Evolutionary conservation across 768 basidiomycete species (phyloP), one percentile per base, ranked within the genome.

Genomic region (Neoboletus brunneissimus): DNA sequence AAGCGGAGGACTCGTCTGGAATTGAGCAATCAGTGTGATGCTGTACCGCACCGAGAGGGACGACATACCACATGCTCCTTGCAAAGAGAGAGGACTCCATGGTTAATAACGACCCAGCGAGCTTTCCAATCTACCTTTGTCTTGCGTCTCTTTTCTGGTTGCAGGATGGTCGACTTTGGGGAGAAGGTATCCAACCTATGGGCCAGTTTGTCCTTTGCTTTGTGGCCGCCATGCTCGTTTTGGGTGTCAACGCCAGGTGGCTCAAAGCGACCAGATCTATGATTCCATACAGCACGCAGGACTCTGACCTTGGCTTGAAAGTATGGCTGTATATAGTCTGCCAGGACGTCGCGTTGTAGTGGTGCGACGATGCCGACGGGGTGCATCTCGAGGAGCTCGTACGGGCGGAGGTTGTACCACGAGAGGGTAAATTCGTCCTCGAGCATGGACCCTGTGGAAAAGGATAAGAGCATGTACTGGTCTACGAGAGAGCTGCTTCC

Each of bases 371-470:
- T 67, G 34, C 73, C 73, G 11, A 63, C 54, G 8, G 77, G 75
- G 55, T 91, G 88, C 18, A 91, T 67, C 63, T 91, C 89, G 22
- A 91, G 76, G 3, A 91, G 77, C 61, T 91, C 89, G 59, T 83
- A 75, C 0, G 85, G 79, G 8, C 75, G 72, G 22, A 90, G 63
- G 40, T 79, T 73, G 63, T 88, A 89, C 79, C 83, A 86, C 0
- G 79, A 71, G 25, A 81, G 64, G 11, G 74, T 58, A 44, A 79
- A 80, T 22, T 86, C 83, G 64, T 89, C 88, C 63, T 91, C 85
- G 31, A 91, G 79, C 15, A 87, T 70, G 60, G 87, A 79, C 4
- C 87, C 86, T 0, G 88, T 88, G 3, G 87, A 81, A 63, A 85
- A 89, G 1, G 84, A 80, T 18, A 89, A 64, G 13, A 90, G 74